Conservation (phyloP, 139 green algal genomes). For the Trebouxia sp. region DNA sequence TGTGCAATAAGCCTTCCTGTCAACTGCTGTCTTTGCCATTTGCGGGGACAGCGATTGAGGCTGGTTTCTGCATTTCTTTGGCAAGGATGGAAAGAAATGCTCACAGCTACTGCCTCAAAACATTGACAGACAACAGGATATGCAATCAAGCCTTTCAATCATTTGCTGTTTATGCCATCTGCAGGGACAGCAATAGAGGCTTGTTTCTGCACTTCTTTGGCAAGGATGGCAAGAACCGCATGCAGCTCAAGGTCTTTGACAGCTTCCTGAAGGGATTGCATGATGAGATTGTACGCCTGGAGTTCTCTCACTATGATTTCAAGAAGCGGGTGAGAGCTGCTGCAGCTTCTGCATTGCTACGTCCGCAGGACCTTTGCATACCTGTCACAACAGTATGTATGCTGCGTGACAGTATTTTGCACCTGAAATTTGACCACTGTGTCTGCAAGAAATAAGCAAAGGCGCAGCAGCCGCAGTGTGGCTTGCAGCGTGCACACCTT, state of each 20-base stretch:
- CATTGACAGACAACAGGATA: background rate
- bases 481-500: background rate
- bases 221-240: conserved; percentile 43
- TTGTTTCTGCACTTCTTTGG: conserved; percentile 64
- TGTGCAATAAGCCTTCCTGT: too few species aligned
- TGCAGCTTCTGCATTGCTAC: conserved; percentile 38
- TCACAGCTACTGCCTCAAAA: background rate
- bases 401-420: background rate
- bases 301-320: conserved; percentile 78
- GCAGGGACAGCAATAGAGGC: conserved; percentile 36
- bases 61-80: too few species aligned
- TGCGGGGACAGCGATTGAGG: too few species aligned
- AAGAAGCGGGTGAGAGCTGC: conserved; percentile 32
- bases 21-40: too few species aligned
- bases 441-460: background rate
- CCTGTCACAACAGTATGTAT: background rate
- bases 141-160: background rate
- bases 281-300: conserved; percentile 63
- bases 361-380: conserved; percentile 6
- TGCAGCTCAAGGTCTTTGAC: conserved; percentile 60
- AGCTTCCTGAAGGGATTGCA: conserved; percentile 65
- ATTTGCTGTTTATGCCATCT: background rate
- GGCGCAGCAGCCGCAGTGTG: too few species aligned
- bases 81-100: too few species aligned
- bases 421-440: background rate